Evolutionary conservation across 768 basidiomycete genomes (phyloP).

Genomic region (Trichaptum fuscoviolaceum): DNA sequence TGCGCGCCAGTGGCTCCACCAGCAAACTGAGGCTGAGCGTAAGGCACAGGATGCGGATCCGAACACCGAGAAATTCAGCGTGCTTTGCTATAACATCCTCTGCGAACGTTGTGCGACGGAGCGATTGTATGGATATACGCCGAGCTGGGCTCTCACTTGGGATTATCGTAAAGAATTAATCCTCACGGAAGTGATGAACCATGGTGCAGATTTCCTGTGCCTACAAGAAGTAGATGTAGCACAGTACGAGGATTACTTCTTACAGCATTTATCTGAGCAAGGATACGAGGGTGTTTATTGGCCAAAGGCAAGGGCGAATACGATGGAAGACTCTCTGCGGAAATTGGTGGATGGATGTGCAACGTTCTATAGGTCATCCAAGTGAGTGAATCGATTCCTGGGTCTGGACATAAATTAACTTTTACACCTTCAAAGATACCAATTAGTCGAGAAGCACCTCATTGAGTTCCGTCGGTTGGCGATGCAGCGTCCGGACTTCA

Average conservation of each 20-base stretch:
- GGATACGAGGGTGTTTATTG: conserved; percentile 91
- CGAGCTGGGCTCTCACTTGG: conserved; percentile 95
- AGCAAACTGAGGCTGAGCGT: conserved; percentile 53
- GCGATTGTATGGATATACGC: conserved; percentile 91
- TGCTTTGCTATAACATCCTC: conserved; percentile 91
- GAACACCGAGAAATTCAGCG: conserved; percentile 67
- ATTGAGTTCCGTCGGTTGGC: conserved; percentile 92
- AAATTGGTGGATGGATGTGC: conserved; percentile 94
- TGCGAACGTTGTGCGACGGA: conserved; percentile 88
- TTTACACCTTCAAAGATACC: conserved; percentile 51
- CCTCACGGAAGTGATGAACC: conserved; percentile 73
- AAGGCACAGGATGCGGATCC: conserved; percentile 59
- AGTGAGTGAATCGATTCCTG: conserved; percentile 45
- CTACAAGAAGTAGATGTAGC: conserved; percentile 93
- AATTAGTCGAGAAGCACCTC: conserved; percentile 88
- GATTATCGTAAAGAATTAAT: conserved; percentile 88
- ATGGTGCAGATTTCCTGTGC: conserved; percentile 86
- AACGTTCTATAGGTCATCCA: conserved; percentile 86
- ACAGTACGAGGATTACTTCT: conserved; percentile 90
- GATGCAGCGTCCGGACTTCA: conserved; percentile 89
- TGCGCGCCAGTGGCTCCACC: conserved; percentile 68
- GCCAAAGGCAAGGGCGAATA: conserved; percentile 90
- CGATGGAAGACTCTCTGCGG: conserved; percentile 83
- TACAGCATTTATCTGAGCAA: conserved; percentile 59
- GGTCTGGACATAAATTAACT: not conserved